Percentiles rank a stretch among this genome's conserved stretches.
These are phyloP conservation scores for Porphyra umbilicalis DNA, from an alignment of 31 red algal genomes.

Conservation along the genomic window DNA sequence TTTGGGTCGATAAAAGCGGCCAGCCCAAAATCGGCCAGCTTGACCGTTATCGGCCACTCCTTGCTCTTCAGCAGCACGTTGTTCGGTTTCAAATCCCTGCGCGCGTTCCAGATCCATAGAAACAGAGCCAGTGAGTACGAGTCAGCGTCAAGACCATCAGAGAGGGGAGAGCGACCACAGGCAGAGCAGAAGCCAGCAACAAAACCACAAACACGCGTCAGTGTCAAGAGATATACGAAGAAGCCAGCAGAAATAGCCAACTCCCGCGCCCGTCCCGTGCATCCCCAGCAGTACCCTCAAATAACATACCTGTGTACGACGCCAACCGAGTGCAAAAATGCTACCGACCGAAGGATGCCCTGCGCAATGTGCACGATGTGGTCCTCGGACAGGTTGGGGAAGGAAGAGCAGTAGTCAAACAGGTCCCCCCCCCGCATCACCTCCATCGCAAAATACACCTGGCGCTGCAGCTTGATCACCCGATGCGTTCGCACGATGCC, in stretches of 20 bases:
- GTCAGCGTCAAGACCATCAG: slow-evolving; percentile 3
- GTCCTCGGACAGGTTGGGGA: slow-evolving; percentile 49
- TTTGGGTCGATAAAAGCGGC: slow-evolving; percentile 55
- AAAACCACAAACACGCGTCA: background rate
- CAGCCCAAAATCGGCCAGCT: slow-evolving; percentile 84
- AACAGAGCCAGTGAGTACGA: background rate
- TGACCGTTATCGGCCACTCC: slow-evolving; percentile 47
- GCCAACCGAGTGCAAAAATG: slow-evolving; percentile 53
- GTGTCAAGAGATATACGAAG: too few relatives aligned
- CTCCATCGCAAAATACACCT: slow-evolving; percentile 91
- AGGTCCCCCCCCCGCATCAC: slow-evolving; percentile 85
- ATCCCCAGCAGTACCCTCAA: background rate
- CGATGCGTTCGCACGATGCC: slow-evolving; percentile 75
- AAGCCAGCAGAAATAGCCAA: background rate
- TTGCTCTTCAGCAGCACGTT: slow-evolving; percentile 68
- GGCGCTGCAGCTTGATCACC: slow-evolving; percentile 71
- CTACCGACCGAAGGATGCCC: slow-evolving; percentile 60
- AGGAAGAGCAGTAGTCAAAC: slow-evolving; percentile 63
- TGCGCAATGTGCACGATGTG: slow-evolving; percentile 43
- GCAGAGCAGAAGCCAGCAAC: background rate
- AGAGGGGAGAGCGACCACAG: background rate
- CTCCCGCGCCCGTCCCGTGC: too few relatives aligned
- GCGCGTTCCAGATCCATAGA: background rate
- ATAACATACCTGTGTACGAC: slow-evolving; percentile 46
- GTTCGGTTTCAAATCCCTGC: slow-evolving; percentile 75